These are phyloP conservation scores for Obelidium mucronatum DNA, from an alignment of 192 early-diverging fungal genomes.

Conservation along the genomic window DNA sequence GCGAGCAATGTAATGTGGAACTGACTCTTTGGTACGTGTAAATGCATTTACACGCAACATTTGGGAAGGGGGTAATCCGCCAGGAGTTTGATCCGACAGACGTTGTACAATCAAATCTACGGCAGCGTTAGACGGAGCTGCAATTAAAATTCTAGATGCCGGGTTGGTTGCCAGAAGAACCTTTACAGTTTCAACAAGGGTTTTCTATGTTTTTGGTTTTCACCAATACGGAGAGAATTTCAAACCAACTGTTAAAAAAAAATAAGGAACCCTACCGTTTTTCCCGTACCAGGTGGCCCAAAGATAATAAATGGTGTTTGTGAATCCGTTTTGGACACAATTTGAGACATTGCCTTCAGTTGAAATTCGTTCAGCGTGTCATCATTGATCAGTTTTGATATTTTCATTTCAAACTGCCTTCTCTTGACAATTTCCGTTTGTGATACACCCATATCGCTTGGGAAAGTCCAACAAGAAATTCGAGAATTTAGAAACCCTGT, in stretches of 20 bases:
- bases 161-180: background rate
- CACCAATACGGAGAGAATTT: background rate
- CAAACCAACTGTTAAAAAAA: no score
- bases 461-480: background rate
- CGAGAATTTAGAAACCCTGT: background rate
- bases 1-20: slow-evolving; percentile 9
- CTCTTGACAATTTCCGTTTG: background rate
- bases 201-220: slow-evolving; percentile 3
- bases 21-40: background rate
- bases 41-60: slow-evolving; percentile 31
- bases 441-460: background rate
- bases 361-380: background rate
- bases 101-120: slow-evolving; percentile 29
- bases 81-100: slow-evolving; percentile 15
- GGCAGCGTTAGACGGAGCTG: slow-evolving; percentile 30
- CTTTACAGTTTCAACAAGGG: slow-evolving; percentile 25
- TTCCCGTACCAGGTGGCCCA: slow-evolving; percentile 28
- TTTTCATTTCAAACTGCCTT: background rate
- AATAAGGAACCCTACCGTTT: slow-evolving; percentile 21
- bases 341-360: slow-evolving; percentile 14
- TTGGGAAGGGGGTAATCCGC: slow-evolving; percentile 14
- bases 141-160: slow-evolving; percentile 16
- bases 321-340: slow-evolving; percentile 1
- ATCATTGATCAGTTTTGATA: background rate
- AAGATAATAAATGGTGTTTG: slow-evolving; percentile 24